phyloP scores from a whole-genome alignment of 495 filamentous ascomycete genomes.

The Podospora appendiculata region DNA sequence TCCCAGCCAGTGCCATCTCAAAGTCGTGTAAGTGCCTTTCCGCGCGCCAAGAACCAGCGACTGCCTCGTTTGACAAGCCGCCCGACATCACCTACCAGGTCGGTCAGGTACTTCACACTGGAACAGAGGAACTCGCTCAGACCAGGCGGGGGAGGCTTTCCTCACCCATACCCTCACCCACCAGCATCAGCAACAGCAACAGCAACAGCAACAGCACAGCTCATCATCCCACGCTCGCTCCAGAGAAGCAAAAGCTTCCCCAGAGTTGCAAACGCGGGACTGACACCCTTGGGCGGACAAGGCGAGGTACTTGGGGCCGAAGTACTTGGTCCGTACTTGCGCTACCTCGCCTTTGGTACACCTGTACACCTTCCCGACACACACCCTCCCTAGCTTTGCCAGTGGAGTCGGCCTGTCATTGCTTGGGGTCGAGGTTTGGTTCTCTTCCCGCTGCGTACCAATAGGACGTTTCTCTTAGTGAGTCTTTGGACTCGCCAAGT shows the following conservation, averaged over 20 bases:
- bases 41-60: no score
- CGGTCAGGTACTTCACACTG: no score
- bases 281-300: conserved; percentile 3
- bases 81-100: no score
- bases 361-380: conserved; percentile 6
- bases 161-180: background rate
- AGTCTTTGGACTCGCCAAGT: conserved; percentile 16
- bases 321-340: background rate
- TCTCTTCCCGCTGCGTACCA: conserved; percentile 11
- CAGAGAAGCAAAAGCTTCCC: conserved; percentile 14
- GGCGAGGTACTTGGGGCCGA: conserved; percentile 10
- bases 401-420: conserved; percentile 20
- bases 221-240: conserved; percentile 18
- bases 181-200: background rate
- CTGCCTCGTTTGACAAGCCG: no score
- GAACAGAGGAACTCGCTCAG: no score
- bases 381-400: conserved; percentile 11
- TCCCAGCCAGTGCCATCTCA: no score
- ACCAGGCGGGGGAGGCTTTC: no score
- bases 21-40: no score
- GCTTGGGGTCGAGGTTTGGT: conserved; percentile 4
- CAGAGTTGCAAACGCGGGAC: conserved; percentile 11
- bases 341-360: conserved; percentile 8
- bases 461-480: conserved; percentile 20
- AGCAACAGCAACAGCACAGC: no score